Base-by-base conservation (phyloP, 257 asterid genomes). In the Jacaranda copaia region DNA sequence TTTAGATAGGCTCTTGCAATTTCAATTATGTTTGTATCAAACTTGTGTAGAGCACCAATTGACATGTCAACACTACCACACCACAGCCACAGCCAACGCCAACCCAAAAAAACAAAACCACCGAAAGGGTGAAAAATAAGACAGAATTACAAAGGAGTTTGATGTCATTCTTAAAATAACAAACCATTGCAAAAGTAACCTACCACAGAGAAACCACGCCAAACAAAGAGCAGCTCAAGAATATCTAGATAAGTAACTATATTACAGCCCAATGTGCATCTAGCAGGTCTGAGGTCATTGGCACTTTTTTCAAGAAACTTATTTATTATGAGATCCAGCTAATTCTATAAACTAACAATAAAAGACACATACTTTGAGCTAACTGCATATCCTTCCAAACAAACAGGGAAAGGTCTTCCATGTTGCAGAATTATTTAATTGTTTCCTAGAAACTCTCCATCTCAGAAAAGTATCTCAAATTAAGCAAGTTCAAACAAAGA, bases 401-500 rank as follows among this genome's bases (percentile, higher is more conserved):
- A 51, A 7, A 39, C 38, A 36, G 3, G 35, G 60, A 14, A 32
- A 58, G 15, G 32, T 25, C 43, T 19, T 43, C 6, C 46, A 6
- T 25, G 35, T 43, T 32, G 43, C 35, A 48, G 19, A 12, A 42
- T 25, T 18, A 42, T 43, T 40, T 42, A 72, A 25, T 57, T 43
- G 53, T 45, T 70, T 4, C 38, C 10, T 16, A 70, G 38, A 15
- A 70, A 52, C 2, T 53, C 49, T 38, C 4, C 5, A 53, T 55
- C 51, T 2, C 1, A 6, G 38, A 43, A 48, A 45, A 38, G 2
- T 8, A 53, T 53, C 48, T 56, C 69, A 60, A 15, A 32, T 11
- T 35, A 65, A 64, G 68, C 49, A 67, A 14, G 48, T 13, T 59
- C 36, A 42, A 42, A 64, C n/a, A 56, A 63, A 51, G 53, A 74